These are phyloP conservation scores for Citrus glauca DNA, from an alignment of 345 rosid genomes.

Conservation along the genomic window DNA sequence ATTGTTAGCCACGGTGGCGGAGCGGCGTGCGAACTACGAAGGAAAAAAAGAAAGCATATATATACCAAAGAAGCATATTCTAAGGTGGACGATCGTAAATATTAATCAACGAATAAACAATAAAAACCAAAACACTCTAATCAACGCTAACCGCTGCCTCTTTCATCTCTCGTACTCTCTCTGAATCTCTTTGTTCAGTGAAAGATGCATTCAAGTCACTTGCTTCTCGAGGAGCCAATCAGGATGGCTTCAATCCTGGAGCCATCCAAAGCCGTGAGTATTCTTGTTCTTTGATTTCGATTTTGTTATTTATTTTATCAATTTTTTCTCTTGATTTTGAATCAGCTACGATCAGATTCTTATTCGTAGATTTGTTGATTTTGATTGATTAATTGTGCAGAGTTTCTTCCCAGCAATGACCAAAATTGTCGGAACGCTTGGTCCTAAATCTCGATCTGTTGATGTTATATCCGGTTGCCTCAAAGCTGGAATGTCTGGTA, in stretches of 20 bases:
- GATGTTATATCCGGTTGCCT: conserved; percentile 74
- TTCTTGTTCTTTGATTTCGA: neutral
- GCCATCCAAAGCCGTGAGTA: conserved; percentile 85
- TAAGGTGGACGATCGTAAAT: neutral
- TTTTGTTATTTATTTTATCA: neutral
- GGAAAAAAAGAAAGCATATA: neutral
- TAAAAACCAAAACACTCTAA: neutral
- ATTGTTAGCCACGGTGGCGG: neutral
- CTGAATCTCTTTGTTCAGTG: neutral
- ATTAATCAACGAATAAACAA: neutral
- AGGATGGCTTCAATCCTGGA: conserved; percentile 98
- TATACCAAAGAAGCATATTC: too few relatives aligned
- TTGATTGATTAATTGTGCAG: conserved; percentile 30
- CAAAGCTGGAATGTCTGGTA: conserved; percentile 94
- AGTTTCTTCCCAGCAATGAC: conserved; percentile 94
- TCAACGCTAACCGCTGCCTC: conserved; percentile 4
- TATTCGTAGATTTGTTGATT: neutral
- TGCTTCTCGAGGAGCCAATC: conserved; percentile 97
- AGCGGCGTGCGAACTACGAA: neutral
- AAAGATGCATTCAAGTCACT: conserved; percentile 88
- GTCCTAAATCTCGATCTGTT: conserved; percentile 75
- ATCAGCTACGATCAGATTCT: neutral
- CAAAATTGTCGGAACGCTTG: conserved; percentile 93
- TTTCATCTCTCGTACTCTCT: neutral
- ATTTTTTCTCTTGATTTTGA: neutral